Base-by-base conservation (phyloP, 192 early-diverging fungal species). In the Entomortierella beljakovae region DNA sequence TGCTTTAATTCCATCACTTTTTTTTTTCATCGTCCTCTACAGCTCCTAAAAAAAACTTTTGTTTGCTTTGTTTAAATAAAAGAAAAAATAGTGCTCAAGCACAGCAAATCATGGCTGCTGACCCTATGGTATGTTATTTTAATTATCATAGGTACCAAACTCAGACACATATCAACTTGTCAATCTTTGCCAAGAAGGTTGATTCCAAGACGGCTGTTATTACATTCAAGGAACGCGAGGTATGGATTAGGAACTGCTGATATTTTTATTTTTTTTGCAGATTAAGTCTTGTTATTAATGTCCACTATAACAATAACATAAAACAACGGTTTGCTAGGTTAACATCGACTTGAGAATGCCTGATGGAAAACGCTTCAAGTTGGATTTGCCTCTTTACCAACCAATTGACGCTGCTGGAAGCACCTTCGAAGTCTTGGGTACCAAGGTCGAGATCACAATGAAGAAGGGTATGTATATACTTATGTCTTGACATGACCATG, bases 141-240 rank as follows among this genome's bases (percentile, higher is more conserved):
- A n/a, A n/a, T 29, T 18, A 57, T 16, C 29, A 35, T 48, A 82
- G 81, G 81, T 99, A 98, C 82, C 97, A 99, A 71, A 96, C 94
- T 28, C 94, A 86, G 35, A 86, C 84, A 33, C 88, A 87, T 28
- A 89, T 99, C 38, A 94, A 95, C 64, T 81, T 98, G 43, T 94
- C 93, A 29, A 86, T 99, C 50, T 99, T 95, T 84, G 96, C 95
- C 7, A 98, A 98, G 80, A 96, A 97, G 68, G 89, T 92, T 22
- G 89, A 93, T 70, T 89, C 87, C 69, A 85, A 87, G 43, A 63
- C 82, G 10, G 93, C 96, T 38, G 81, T 81, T 33, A 86, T 98
- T n/a, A 70, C 70, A 62, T 95, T 98, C 80, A 76, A 71, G 26
- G 80, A 73, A 23, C 77, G 91, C 40, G 79, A 86, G 87, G 87